Conservation (phyloP, 164 flowering plant species). For the grape (Vitis vinifera) region DNA sequence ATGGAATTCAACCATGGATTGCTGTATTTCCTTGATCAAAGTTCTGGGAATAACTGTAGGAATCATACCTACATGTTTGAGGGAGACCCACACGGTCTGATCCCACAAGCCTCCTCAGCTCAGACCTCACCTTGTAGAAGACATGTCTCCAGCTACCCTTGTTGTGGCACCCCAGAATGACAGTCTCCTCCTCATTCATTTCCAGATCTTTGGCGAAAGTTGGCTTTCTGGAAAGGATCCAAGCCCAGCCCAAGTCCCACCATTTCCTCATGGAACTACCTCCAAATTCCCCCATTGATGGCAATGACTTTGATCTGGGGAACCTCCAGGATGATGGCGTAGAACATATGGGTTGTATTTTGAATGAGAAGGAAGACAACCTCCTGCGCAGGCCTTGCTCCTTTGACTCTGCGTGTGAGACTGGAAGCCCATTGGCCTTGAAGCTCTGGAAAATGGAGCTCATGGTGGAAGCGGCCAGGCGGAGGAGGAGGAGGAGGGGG, state of each 20-base stretch:
- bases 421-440: conserved; percentile 9
- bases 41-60: conserved; percentile 43
- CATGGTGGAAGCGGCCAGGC: neutral
- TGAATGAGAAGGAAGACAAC: conserved; percentile 55
- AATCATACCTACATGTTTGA: conserved; percentile 48
- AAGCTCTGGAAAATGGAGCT: conserved; percentile 13
- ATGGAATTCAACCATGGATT: neutral
- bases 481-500: neutral
- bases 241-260: conserved; percentile 79
- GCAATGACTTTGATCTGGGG: conserved; percentile 62
- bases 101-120: conserved; percentile 49
- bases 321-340: conserved; percentile 48
- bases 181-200: conserved; percentile 67
- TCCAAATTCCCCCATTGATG: conserved; percentile 50
- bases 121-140: conserved; percentile 54
- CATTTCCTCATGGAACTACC: conserved; percentile 61
- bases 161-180: conserved; percentile 43
- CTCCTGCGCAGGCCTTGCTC: conserved; percentile 40
- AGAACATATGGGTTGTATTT: conserved; percentile 36
- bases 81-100: conserved; percentile 42
- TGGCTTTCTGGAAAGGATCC: conserved; percentile 78
- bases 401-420: conserved; percentile 26
- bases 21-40: conserved; percentile 29
- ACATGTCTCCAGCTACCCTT: conserved; percentile 74
- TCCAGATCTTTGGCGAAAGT: conserved; percentile 78